Conservation (phyloP, 1,139 yeast genomes). For the Kurtzmaniella quercitrusa region DNA sequence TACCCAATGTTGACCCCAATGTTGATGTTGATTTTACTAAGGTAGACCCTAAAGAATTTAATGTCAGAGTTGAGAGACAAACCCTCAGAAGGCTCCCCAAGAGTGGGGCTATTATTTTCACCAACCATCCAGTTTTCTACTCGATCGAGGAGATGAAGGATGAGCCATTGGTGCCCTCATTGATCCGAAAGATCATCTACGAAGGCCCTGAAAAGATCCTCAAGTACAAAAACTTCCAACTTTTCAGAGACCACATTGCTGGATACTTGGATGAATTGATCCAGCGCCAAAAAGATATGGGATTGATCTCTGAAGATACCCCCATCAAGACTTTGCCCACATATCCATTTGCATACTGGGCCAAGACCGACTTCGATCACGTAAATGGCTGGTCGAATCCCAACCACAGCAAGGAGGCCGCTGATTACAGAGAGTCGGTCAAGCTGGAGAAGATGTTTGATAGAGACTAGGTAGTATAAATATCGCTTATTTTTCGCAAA, state of each 20-base stretch:
- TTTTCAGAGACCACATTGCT: constrained; percentile 54
- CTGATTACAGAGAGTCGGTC: constrained; percentile 20
- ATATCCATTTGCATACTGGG: constrained; percentile 60
- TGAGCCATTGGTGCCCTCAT: constrained; percentile 69
- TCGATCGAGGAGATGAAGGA: constrained; percentile 73
- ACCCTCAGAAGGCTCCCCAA: constrained; percentile 47
- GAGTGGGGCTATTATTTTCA: constrained; percentile 46
- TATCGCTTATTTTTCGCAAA: too few relatives aligned
- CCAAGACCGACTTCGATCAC: constrained; percentile 34
- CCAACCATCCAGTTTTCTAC: constrained; percentile 68
- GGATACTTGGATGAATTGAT: constrained; percentile 56
- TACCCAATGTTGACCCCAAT: constrained; percentile 28
- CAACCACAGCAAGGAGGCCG: constrained; percentile 18
- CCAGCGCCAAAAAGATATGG: constrained; percentile 52
- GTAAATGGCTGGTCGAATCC: constrained; percentile 50
- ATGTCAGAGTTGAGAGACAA: constrained; percentile 58
- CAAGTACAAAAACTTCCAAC: constrained; percentile 57
- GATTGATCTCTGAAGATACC: constrained; percentile 51
- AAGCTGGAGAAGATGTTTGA: constrained; percentile 13
- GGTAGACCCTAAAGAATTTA: constrained; percentile 43
- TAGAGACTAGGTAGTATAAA: not conserved
- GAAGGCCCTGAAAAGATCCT: constrained; percentile 66
- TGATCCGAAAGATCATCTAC: constrained; percentile 54
- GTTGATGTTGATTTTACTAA: constrained; percentile 27
- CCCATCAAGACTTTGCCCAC: constrained; percentile 57